Evolutionary conservation across 768 basidiomycete genomes (phyloP).

Genomic region (Podaxis sp.): DNA sequence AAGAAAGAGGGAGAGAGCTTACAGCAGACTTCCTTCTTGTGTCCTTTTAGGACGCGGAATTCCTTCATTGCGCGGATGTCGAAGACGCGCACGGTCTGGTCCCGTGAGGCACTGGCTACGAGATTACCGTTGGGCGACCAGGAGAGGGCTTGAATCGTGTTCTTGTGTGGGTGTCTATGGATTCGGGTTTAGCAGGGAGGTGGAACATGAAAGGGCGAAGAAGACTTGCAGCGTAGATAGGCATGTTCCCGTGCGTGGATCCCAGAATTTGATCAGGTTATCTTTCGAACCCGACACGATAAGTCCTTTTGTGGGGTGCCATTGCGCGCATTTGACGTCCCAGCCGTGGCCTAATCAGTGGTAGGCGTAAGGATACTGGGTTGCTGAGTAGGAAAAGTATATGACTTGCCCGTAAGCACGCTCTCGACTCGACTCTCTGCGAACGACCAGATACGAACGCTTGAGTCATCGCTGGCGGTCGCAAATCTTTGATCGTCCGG

Average conservation of each 20-base stretch:
- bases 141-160: conserved; percentile 87
- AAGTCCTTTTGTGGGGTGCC: conserved; percentile 97
- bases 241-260: conserved; percentile 88
- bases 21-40: conserved; percentile 99
- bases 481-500: conserved; percentile 92
- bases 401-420: conserved; percentile 68
- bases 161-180: conserved; percentile 91
- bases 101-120: conserved; percentile 92
- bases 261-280: conserved; percentile 99
- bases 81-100: conserved; percentile 93
- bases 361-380: background rate
- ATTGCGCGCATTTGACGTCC: conserved; percentile 98
- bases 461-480: conserved; percentile 94
- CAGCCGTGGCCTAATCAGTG: conserved; percentile 82
- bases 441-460: conserved; percentile 94
- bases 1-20: conserved; percentile 31
- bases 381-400: background rate
- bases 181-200: background rate
- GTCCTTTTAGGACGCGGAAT: conserved; percentile 86
- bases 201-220: background rate
- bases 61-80: conserved; percentile 99
- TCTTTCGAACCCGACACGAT: conserved; percentile 96
- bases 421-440: conserved; percentile 89
- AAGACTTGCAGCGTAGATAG: conserved; percentile 81
- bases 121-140: conserved; percentile 97